Evolutionary conservation across 2,329 filamentous ascomycete genomes (phyloP).

Genomic region (Aspergillus tubingensis): DNA sequence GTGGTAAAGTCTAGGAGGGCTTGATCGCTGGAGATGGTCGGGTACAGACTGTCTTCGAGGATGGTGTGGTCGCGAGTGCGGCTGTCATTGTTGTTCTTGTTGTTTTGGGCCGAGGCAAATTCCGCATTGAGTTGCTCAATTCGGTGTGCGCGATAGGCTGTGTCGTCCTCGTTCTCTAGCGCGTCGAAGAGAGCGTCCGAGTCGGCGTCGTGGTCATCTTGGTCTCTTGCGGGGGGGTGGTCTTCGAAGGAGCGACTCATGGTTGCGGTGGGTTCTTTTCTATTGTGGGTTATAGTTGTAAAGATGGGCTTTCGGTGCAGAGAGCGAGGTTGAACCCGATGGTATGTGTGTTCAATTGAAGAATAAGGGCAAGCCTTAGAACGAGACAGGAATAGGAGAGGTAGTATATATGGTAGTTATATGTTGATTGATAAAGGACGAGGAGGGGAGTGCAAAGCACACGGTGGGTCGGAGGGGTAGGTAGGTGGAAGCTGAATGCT

Average conservation of each 20-base stretch:
- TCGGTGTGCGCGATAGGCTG: constrained; percentile 58
- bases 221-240: constrained; percentile 26
- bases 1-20: constrained; percentile 62
- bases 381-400: background rate
- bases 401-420: background rate
- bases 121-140: constrained; percentile 63
- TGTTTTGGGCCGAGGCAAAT: constrained; percentile 50
- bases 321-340: background rate
- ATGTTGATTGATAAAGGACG: background rate
- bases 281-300: background rate
- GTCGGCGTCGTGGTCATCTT: constrained; percentile 49
- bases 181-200: constrained; percentile 63
- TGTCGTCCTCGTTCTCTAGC: constrained; percentile 56
- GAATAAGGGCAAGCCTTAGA: background rate
- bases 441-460: background rate
- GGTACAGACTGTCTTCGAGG: constrained; percentile 34
- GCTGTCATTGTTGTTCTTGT: background rate
- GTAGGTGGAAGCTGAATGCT: background rate
- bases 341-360: background rate
- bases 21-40: constrained; percentile 54
- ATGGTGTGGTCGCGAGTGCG: constrained; percentile 26
- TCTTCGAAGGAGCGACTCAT: constrained; percentile 33
- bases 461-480: background rate
- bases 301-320: background rate
- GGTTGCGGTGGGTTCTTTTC: background rate